Conservation (phyloP, 2,329 filamentous ascomycete species). For the Tricladium varicosporioides region DNA sequence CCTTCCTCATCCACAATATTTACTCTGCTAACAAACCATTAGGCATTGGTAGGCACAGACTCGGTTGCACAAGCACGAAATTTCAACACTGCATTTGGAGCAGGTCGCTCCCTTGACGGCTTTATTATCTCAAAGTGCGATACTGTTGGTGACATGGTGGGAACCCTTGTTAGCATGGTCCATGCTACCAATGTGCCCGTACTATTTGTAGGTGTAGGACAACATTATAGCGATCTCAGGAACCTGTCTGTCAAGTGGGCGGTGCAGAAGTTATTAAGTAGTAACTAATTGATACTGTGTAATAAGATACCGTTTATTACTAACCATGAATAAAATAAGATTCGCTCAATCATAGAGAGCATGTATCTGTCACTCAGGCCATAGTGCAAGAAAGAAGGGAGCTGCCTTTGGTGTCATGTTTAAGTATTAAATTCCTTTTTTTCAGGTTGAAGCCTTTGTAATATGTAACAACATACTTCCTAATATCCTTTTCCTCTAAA, state of each 20-base stretch:
- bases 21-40: constrained; percentile 12
- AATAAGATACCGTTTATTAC: neutral
- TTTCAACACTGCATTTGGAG: constrained; percentile 91
- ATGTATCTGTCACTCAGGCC: too few relatives aligned
- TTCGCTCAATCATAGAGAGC: too few relatives aligned
- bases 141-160: constrained; percentile 93
- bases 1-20: neutral
- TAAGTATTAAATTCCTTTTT: too few relatives aligned
- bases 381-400: too few relatives aligned
- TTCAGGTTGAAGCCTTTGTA: too few relatives aligned
- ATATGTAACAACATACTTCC: too few relatives aligned
- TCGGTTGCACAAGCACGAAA: constrained; percentile 93
- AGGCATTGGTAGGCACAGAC: constrained; percentile 91
- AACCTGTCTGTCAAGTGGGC: constrained; percentile 71
- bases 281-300: constrained; percentile 25
- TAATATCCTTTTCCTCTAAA: too few relatives aligned
- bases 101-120: constrained; percentile 77
- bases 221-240: constrained; percentile 66
- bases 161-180: constrained; percentile 92
- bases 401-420: too few relatives aligned
- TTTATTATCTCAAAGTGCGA: constrained; percentile 99
- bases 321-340: too few relatives aligned
- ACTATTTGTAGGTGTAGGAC: constrained; percentile 78
- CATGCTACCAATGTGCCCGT: constrained; percentile 97
- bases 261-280: constrained; percentile 59